Conservation (phyloP, 2,329 filamentous ascomycete genomes). For the Piedraia hortae region DNA sequence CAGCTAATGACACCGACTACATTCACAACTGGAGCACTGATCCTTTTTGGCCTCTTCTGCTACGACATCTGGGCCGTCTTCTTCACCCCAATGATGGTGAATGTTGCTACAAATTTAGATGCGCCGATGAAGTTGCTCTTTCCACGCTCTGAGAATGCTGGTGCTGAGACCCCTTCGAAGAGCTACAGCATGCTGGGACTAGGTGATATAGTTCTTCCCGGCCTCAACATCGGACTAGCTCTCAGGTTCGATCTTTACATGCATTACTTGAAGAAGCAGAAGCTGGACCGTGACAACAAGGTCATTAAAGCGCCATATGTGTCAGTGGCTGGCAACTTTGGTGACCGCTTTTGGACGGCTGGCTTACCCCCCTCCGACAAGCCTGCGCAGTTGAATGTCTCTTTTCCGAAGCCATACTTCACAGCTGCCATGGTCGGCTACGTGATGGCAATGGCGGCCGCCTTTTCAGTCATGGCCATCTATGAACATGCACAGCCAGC, state of each 20-base stretch:
- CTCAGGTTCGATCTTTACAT: constrained; percentile 78
- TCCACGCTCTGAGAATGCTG: constrained; percentile 26
- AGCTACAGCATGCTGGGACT: constrained; percentile 51
- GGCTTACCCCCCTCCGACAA: constrained; percentile 3
- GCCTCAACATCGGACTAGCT: constrained; percentile 67
- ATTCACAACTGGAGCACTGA: constrained; percentile 51
- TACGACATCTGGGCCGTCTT: constrained; percentile 92
- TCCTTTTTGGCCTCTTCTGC: constrained; percentile 58
- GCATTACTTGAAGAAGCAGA: constrained; percentile 45
- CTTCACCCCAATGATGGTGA: constrained; percentile 66
- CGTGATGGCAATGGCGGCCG: constrained; percentile 45
- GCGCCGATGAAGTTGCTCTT: constrained; percentile 84
- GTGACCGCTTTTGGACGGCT: constrained; percentile 51
- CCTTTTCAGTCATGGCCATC: constrained; percentile 47
- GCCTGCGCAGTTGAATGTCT: constrained; percentile 9
- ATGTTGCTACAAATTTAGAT: constrained; percentile 67
- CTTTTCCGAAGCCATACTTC: constrained; percentile 71
- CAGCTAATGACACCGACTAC: constrained; percentile 72
- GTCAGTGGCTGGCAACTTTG: constrained; percentile 43
- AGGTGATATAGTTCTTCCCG: constrained; percentile 81
- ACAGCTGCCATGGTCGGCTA: constrained; percentile 52
- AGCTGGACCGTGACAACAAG: constrained; percentile 10
- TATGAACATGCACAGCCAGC: constrained; percentile 70
- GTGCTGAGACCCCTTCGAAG: constrained; percentile 15
- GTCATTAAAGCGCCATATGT: constrained; percentile 16